Evolutionary conservation across 352 stramenopile genomes (phyloP), one percentile per base, ranked within the genome.

Genomic region (Thalassiosira exigua): DNA sequence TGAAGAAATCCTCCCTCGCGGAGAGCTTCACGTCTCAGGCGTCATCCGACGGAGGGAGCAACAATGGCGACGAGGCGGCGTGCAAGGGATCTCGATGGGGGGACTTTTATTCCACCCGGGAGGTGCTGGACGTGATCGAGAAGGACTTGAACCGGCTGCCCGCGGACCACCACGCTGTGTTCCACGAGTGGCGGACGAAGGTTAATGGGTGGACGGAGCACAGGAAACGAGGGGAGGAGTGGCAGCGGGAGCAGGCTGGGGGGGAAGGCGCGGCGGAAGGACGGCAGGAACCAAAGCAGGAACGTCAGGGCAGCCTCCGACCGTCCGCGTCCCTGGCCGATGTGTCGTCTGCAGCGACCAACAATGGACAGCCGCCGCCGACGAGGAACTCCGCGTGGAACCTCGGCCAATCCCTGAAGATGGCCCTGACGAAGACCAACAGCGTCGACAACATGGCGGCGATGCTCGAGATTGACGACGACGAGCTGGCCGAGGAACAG

Each of bases 111-210:
- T 77, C 61, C 14, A 76, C 58, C 0, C 33, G 57, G 22, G 80
- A 82, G 60, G 58, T 83, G 46, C 32, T 85, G 0, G 53, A 86
- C 60, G 86, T 93, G 21, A 92, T 93, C 68, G 75, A 92, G 53
- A 93, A 93, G 66, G 88, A 93, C 79, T 81, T 93, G 53, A 81
- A 90, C 70, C 79, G 88, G 48, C 69, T 93, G 11, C 82, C 84
- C 1, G 54, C 69, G n/a, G 75, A 83, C 75, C 54, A 84, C 66
- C 62, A 75, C 48, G 78, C 39, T 33, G 56, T 78, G 14, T 78
- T 51, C 68, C 52, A 83, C 61, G 29, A 60, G 48, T 74, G 71
- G 62, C 69, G 70, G 27, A 44, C 14, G 14, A 44, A 44, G 36
- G 36, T 44, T 26, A 48, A 29, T 4, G 44, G 24, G 36, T 65